Evolutionary conservation across 2,329 filamentous ascomycete genomes (phyloP), one percentile per base, ranked within the genome.

Genomic region (Lasiodiplodia hormozganensis): DNA sequence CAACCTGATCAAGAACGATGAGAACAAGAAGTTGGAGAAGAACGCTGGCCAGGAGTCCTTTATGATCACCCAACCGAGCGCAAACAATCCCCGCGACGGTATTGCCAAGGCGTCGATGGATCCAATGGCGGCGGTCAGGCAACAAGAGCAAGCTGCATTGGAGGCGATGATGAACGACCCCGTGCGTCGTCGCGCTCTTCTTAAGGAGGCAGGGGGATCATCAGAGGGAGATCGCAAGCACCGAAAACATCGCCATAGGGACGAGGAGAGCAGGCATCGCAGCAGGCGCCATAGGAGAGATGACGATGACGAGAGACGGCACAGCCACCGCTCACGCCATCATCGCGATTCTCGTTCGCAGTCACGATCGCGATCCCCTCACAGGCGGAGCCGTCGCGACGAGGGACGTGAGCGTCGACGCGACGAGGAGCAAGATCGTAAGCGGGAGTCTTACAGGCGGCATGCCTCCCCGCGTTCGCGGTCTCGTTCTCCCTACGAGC

Each of bases 61-160:
- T 70, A 85, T 91, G 83, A 87, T 88, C 0, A 74, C 89, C 62
- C 88, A 90, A 70, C 43, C 31, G 31, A 89, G 89, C 73, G 90
- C 90, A 31, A 93, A 93, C 76, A 92, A 88, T 3, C 85, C 89
- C 18, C 86, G 92, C 71, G 96, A 99, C 78, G 94, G 90, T 0
- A 91, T 93, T 36, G 82, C 89, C 58, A 99, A 99, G 82, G 90
- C 98, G 57, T 86, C 94, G 71, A 92, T 96, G 72, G 96, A 99
- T 77, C 96, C 96, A 0, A 85, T 99, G 74, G 83, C 98, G 40
- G 93, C 94, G 28, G 97, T 99, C 78, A 97, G 97, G 85, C 92
- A 90, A 77, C 91, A 96, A 77, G 94, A 98, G 58, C 79, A 80
- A 67, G 79, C 78, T 10, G 78, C 78, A 16, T 58, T 31, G 49